A percentile compares a stretch with the other conserved stretches of the same genome.
These are phyloP conservation scores for Fusarium sp. DNA, from an alignment of 2,329 filamentous ascomycete genomes.

Conservation along the genomic window DNA sequence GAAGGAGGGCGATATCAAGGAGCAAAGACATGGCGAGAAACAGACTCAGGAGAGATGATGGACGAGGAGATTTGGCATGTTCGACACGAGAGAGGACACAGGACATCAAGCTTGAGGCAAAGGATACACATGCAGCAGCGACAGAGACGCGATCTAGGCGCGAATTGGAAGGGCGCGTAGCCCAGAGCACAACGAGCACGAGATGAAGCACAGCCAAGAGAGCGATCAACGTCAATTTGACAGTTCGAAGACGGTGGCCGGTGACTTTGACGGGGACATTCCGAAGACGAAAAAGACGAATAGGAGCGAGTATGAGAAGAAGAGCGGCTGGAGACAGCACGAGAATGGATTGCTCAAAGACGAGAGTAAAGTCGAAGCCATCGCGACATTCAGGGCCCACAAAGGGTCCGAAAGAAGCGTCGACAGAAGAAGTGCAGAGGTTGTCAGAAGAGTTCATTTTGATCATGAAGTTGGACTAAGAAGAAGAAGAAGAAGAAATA, in stretches of 20 bases:
- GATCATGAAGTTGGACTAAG: neutral
- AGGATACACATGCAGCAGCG: slow-evolving; percentile 46
- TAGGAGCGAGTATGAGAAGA: slow-evolving; percentile 45
- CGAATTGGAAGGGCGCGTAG: slow-evolving; percentile 14
- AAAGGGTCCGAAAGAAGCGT: slow-evolving; percentile 41
- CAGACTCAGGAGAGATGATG: slow-evolving; percentile 46
- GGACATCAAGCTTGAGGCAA: slow-evolving; percentile 46
- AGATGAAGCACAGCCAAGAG: slow-evolving; percentile 47
- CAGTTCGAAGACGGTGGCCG: slow-evolving; percentile 35
- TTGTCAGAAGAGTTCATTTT: slow-evolving; percentile 38
- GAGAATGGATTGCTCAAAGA: slow-evolving; percentile 54
- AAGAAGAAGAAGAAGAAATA: too few species aligned
- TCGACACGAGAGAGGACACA: slow-evolving; percentile 47
- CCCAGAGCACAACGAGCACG: slow-evolving; percentile 47
- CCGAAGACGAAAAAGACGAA: slow-evolving; percentile 44
- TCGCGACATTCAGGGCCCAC: slow-evolving; percentile 47
- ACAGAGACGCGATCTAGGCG: slow-evolving; percentile 43
- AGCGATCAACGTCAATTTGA: slow-evolving; percentile 44
- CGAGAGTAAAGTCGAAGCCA: slow-evolving; percentile 60
- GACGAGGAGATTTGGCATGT: slow-evolving; percentile 45
- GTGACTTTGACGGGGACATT: slow-evolving; percentile 41
- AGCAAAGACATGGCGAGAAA: slow-evolving; percentile 49
- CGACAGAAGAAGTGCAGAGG: slow-evolving; percentile 35
- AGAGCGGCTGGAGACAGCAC: slow-evolving; percentile 45
- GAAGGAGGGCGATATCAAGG: slow-evolving; percentile 47